Evolutionary conservation across 352 stramenopile genomes (phyloP), one percentile per base, ranked within the genome.

Genomic region (Globisporangium middletonii): DNA sequence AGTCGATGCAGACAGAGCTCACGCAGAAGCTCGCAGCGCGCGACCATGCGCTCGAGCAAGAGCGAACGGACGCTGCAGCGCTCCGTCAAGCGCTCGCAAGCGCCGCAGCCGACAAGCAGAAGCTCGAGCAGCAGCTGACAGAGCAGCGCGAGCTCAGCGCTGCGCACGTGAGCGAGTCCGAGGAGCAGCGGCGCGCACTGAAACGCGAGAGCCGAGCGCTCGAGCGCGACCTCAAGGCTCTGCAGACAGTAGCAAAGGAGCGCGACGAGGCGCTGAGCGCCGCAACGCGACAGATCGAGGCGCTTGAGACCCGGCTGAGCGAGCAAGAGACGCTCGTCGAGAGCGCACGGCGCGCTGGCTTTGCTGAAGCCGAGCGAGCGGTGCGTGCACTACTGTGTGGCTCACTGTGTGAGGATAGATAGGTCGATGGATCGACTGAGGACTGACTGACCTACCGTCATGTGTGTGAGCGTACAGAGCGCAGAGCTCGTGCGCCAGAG

Each of bases 181-280:
- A 87, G 33, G 73, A 88, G 26, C 65, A 79, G 27, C 69, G 83
- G 13, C 67, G 75, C 3, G 63, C 69, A 0, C 47, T 85, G 16
- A 87, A 88, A 50, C 69, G 79, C 2, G 77, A 89, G 35, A 72
- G 78, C 28, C 71, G 75, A 49, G 72, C 66, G 1, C 60, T 86
- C n/a, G 75, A 90, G 50, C 70, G 77, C 9, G 79, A 90, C 3
- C 46, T 90, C 0, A 90, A 90, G 51, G 67, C 57, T 0, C 57
- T 77, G 3, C 77, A 88, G 63, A 55, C 53, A 2, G 47, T 72
- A 4, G 68, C 68, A 18, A 88, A 84, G 48, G 79, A 83, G 41
- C 71, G 71, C 3, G 79, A 86, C 15, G 68, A 84, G 5, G 79
- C 84, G 41, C 42, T 85, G 4, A 48, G 48, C 2, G 50, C 50